Evolutionary conservation across 768 basidiomycete species (phyloP).

Genomic region (Podaxis mareebaensis): DNA sequence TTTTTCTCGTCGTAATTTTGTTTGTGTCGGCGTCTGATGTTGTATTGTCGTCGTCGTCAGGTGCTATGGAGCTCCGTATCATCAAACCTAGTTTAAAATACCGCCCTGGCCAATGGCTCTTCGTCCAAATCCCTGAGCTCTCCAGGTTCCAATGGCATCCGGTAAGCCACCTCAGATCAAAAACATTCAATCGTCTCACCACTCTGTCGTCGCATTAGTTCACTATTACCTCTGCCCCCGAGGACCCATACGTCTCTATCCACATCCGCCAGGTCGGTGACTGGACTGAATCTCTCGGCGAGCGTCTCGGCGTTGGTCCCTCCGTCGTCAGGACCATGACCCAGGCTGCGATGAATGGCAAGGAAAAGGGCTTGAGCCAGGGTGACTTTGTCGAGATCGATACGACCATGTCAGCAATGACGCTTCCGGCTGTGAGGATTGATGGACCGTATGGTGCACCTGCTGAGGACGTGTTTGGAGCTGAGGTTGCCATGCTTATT

Average conservation of each 20-base stretch:
- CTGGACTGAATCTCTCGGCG: constrained; percentile 81
- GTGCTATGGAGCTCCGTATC: constrained; percentile 93
- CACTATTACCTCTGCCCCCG: constrained; percentile 93
- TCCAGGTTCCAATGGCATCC: constrained; percentile 92
- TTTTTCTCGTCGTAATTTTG: not conserved
- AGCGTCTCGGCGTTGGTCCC: constrained; percentile 81
- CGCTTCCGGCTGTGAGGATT: constrained; percentile 72
- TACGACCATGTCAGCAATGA: constrained; percentile 40
- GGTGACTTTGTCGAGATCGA: constrained; percentile 85
- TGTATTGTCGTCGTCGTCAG: constrained; percentile 31
- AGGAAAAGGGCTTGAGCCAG: constrained; percentile 63
- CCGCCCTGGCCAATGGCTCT: constrained; percentile 89
- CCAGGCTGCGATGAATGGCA: constrained; percentile 72
- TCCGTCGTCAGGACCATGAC: constrained; percentile 79
- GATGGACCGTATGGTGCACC: constrained; percentile 95
- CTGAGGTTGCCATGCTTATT: constrained; percentile 87
- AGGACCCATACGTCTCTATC: constrained; percentile 89
- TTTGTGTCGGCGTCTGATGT: not conserved
- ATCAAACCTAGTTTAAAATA: constrained; percentile 91
- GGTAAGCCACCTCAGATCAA: constrained; percentile 48
- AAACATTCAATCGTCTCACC: constrained; percentile 15
- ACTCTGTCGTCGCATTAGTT: constrained; percentile 48
- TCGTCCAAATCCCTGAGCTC: constrained; percentile 85
- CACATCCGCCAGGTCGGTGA: constrained; percentile 96
- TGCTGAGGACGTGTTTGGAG: constrained; percentile 85